phyloP scores from a whole-genome alignment of 176 grass and related monocot genomes.

The Ampelocalamus luodianensis region DNA sequence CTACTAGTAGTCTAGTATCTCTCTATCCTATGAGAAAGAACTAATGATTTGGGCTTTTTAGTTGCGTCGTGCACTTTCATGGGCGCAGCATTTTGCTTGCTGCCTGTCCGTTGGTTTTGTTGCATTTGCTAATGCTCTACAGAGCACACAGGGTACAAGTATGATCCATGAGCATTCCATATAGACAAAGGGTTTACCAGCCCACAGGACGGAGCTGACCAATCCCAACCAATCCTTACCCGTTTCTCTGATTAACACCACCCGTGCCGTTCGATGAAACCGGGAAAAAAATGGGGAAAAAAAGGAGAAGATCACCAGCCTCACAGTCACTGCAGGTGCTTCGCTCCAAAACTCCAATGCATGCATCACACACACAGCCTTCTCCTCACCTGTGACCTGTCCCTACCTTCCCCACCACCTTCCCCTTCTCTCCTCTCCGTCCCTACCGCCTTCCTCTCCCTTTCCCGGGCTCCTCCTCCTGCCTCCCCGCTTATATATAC shows the following conservation, averaged over 20 bases:
- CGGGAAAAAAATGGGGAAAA: background rate
- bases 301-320: slow-evolving; percentile 9
- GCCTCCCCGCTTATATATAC: slow-evolving; percentile 54
- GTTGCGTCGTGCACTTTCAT: background rate
- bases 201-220: background rate
- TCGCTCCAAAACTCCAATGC: background rate
- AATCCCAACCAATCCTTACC: background rate
- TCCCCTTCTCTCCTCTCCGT: background rate
- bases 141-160: background rate
- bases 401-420: slow-evolving; percentile 30
- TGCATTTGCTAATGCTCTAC: background rate
- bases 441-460: slow-evolving; percentile 40
- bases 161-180: background rate
- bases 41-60: too few relatives aligned
- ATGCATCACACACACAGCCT: slow-evolving; percentile 12
- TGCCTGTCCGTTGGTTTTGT: background rate
- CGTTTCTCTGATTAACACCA: background rate
- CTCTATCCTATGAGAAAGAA: background rate
- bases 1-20: background rate
- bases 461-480: slow-evolving; percentile 28
- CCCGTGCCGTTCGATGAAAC: slow-evolving; percentile 21
- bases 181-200: background rate
- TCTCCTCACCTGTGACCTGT: slow-evolving; percentile 36
- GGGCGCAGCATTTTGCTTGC: background rate
- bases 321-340: background rate